These are phyloP conservation scores for Hygrophila difformis DNA, from an alignment of 257 asterid genomes.

Conservation along the genomic window DNA sequence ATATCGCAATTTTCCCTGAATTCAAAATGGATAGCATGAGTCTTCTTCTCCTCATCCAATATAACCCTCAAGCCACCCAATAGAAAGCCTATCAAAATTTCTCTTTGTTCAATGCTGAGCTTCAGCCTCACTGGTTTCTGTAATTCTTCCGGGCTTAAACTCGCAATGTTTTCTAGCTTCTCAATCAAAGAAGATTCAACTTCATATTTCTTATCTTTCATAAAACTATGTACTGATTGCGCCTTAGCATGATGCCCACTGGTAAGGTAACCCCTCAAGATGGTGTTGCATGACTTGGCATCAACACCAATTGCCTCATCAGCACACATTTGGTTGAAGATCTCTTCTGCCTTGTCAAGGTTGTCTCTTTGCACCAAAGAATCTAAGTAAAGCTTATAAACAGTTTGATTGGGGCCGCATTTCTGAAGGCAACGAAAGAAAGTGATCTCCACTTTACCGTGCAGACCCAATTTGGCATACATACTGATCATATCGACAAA, in stretches of 20 bases:
- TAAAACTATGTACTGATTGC: conserved; percentile 37
- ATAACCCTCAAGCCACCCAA: conserved; percentile 58
- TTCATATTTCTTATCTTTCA: conserved; percentile 63
- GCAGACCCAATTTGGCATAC: conserved; percentile 39
- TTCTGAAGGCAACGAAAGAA: conserved; percentile 56
- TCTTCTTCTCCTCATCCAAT: conserved; percentile 36
- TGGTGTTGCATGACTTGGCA: conserved; percentile 44
- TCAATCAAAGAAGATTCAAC: conserved; percentile 53
- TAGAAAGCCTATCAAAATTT: conserved; percentile 62
- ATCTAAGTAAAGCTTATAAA: conserved; percentile 52
- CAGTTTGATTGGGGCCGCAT: conserved; percentile 46
- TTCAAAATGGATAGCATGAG: conserved; percentile 34
- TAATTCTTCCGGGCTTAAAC: conserved; percentile 30
- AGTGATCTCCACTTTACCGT: conserved; percentile 51
- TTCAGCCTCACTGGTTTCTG: conserved; percentile 34
- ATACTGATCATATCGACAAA: conserved; percentile 56
- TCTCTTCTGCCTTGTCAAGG: conserved; percentile 61
- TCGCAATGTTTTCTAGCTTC: conserved; percentile 41
- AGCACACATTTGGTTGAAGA: conserved; percentile 50
- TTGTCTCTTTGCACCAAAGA: conserved; percentile 50
- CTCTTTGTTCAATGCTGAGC: conserved; percentile 78
- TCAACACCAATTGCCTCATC: conserved; percentile 57
- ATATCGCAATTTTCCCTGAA: conserved; percentile 43
- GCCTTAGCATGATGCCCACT: conserved; percentile 40
- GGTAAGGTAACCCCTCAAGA: conserved; percentile 54